Percentiles rank a stretch among this genome's conserved stretches.
Evolutionary conservation across 2,329 filamentous ascomycete species (phyloP).

Genomic region (Tolypocladium guangdongense): DNA sequence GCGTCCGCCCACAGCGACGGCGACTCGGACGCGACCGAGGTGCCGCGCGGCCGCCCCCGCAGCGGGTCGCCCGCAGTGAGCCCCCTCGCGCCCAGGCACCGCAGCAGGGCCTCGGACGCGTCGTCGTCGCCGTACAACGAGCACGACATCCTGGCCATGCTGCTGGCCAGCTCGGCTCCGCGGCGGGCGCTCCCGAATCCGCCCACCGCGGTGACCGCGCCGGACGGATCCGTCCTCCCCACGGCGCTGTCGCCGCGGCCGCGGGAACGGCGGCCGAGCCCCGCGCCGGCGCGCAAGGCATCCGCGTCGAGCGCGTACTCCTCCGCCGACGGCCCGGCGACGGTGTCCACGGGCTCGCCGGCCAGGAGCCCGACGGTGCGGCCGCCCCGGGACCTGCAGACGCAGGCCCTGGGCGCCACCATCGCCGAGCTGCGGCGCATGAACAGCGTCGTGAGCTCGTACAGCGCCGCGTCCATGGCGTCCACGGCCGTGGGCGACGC

Average conservation of each 20-base stretch:
- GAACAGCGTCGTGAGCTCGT: conserved; percentile 41
- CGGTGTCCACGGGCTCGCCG: conserved; percentile 13
- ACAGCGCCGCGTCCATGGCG: conserved; percentile 28
- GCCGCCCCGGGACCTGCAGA: conserved; percentile 3
- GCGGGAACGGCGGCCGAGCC: conserved; percentile 6
- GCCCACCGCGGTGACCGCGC: conserved; percentile 14
- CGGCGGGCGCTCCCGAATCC: conserved; percentile 17
- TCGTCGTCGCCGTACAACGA: conserved; percentile 22
- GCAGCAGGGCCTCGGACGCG: conserved; percentile 4
- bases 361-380: conserved; percentile 9
- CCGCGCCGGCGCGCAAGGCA: conserved; percentile 9
- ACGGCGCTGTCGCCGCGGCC: conserved; percentile 17
- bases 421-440: conserved; percentile 44
- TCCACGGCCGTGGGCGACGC: conserved; percentile 15
- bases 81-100: conserved; percentile 1
- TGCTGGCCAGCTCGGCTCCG: conserved; percentile 12
- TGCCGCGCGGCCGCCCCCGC: conserved; percentile 4
- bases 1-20: conserved; percentile 12
- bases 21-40: conserved; percentile 9
- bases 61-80: conserved; percentile 5
- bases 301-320: conserved; percentile 18
- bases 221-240: conserved; percentile 15
- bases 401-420: conserved; percentile 24
- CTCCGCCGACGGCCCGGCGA: conserved; percentile 3
- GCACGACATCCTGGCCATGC: conserved; percentile 20